A percentile compares a stretch with the other conserved stretches of the same genome.
phyloP scores from a whole-genome alignment of 2,329 filamentous ascomycete genomes.

The Myriangium duriaei region DNA sequence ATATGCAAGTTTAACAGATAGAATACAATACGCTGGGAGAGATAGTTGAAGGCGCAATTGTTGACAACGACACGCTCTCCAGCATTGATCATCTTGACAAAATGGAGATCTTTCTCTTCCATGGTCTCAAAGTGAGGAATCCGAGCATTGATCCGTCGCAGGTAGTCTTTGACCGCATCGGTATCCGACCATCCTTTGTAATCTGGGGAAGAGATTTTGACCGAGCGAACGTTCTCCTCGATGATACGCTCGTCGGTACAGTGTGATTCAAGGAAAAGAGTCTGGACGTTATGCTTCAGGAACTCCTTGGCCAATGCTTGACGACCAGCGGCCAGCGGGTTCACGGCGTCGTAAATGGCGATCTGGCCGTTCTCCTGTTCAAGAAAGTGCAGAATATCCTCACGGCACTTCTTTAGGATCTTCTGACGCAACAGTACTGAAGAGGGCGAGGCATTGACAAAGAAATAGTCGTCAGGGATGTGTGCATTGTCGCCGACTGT shows the following conservation, averaged over 20 bases:
- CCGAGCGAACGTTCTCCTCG: constrained; percentile 88
- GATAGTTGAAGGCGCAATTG: constrained; percentile 90
- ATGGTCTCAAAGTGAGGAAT: constrained; percentile 97
- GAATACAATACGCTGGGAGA: constrained; percentile 95
- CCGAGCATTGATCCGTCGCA: constrained; percentile 76
- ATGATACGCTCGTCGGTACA: constrained; percentile 90
- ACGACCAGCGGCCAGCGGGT: constrained; percentile 72
- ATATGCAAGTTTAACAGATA: constrained; percentile 97
- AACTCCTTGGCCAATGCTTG: constrained; percentile 87
- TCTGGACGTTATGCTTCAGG: constrained; percentile 92
- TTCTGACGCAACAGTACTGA: constrained; percentile 93
- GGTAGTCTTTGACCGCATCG: constrained; percentile 83
- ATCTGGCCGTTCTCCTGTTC: constrained; percentile 97
- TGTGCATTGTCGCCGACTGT: constrained; percentile 73
- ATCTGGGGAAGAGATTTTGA: constrained; percentile 97
- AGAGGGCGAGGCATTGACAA: constrained; percentile 80
- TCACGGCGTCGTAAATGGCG: constrained; percentile 96
- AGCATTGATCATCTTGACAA: constrained; percentile 99
- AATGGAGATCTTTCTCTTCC: constrained; percentile 87
- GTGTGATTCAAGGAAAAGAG: constrained; percentile 90
- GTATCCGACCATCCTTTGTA: constrained; percentile 86
- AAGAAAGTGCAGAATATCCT: constrained; percentile 92
- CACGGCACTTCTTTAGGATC: constrained; percentile 91
- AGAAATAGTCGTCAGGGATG: constrained; percentile 95
- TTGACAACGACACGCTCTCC: constrained; percentile 90